Evolutionary conservation across 441 rosid species (phyloP), one percentile per base, ranked within the genome.

Genomic region (Lepidium campestre): DNA sequence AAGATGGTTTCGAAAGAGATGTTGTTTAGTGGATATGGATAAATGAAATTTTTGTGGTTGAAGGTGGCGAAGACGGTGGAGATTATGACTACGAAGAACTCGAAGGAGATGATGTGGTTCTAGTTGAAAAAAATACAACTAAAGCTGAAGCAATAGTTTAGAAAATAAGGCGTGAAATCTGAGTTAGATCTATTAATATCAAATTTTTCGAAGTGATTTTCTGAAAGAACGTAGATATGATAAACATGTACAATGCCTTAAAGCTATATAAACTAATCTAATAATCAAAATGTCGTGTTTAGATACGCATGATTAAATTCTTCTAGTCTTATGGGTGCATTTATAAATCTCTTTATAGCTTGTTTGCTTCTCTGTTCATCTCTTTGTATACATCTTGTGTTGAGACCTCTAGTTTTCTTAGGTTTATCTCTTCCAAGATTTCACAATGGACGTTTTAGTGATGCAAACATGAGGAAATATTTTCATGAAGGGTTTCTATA

Each of bases 311-410:
- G 54, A 72, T 18, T 89, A 94, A 83, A 83, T 23, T 73, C 88
- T 48, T 65, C 74, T 69, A 78, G 65, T 50, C 70, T 86, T 65
- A 83, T 82, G 47, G 85, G 85, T 62, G 91, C 89, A 54, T 87
- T 82, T 78, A 83, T 86, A 39, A 87, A 92, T 83, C 86, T 92
- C 45, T 61, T 73, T 27, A 71, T 88, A n/a, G 79, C 84, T 11
- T 83, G 69, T 73, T 61, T 81, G 15, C 75, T 89, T 56, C 83
- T 89, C 14, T 90, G 86, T 55, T 86, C 85, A 62, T 83, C 93
- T 58, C 42, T 81, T 44, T 73, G 75, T 67, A 80, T 85, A 50
- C 86, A 78, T 73, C 27, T 76, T 11, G 66, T 79, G 4, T 80
- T 90, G 12, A 85, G 75, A 61, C 78, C 83, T 75, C 74, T 91